Conservation (phyloP, 169 alveolate genomes). For the Babesia gibsoni region DNA sequence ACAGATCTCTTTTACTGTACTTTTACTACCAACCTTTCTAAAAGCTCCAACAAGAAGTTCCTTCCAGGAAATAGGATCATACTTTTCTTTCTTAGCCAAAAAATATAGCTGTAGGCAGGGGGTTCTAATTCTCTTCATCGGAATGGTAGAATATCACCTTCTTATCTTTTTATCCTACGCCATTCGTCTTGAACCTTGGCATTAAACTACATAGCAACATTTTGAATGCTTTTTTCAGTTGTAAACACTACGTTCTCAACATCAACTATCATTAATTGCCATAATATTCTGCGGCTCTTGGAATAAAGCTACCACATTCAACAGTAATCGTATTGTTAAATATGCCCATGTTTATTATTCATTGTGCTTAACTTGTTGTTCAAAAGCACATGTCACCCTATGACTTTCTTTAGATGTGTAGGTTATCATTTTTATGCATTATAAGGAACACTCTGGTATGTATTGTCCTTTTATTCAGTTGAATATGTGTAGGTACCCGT, state of each 20-base stretch:
- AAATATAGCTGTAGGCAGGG: conserved; percentile 20
- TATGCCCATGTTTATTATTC: no score
- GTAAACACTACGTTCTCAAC: neutral
- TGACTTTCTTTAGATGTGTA: no score
- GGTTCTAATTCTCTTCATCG: conserved; percentile 14
- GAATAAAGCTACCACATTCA: no score
- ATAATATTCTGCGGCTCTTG: neutral
- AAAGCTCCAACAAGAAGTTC: conserved; percentile 24
- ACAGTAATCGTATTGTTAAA: no score
- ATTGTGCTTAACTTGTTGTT: no score
- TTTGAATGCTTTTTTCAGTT: neutral
- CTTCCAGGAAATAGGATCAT: conserved; percentile 7
- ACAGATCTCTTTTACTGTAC: conserved; percentile 31
- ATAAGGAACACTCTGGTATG: no score
- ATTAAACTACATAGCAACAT: neutral
- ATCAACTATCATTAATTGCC: neutral
- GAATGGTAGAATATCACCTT: no score
- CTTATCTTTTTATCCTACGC: no score
- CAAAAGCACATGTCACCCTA: no score
- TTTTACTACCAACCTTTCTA: conserved; percentile 10
- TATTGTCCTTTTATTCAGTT: neutral
- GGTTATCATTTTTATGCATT: no score
- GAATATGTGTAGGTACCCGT: neutral
- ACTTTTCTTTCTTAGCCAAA: conserved; percentile 21
- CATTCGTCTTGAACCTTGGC: neutral